Evolutionary conservation across 1,284 basidiomycete species (phyloP).

Genomic region (Xerocomus amazonicus): DNA sequence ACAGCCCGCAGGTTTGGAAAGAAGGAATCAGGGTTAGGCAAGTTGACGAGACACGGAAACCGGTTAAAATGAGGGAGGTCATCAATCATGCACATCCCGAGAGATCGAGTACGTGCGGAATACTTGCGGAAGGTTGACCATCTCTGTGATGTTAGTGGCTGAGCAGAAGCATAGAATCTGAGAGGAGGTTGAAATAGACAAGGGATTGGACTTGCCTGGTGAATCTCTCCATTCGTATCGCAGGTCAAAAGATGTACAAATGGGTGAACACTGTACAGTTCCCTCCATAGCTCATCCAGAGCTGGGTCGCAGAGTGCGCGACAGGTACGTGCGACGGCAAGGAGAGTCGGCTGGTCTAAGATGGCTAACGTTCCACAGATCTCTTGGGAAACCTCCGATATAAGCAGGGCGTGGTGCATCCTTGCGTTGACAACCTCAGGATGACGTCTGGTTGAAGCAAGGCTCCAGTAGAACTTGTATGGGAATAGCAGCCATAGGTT

Average conservation of each 20-base stretch:
- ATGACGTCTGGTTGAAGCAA: neutral
- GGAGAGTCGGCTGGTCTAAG: constrained; percentile 15
- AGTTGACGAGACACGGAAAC: constrained; percentile 15
- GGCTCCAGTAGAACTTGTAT: neutral
- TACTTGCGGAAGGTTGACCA: constrained; percentile 24
- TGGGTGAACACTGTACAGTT: constrained; percentile 21
- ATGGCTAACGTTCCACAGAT: constrained; percentile 11
- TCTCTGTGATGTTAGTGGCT: constrained; percentile 3
- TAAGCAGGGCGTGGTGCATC: constrained; percentile 27
- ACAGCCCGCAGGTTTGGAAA: constrained; percentile 24
- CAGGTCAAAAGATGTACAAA: constrained; percentile 21
- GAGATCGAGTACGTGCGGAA: constrained; percentile 20
- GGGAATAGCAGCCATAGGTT: constrained; percentile 10
- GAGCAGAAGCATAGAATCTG: neutral
- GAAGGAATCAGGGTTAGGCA: constrained; percentile 15
- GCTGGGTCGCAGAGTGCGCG: constrained; percentile 22
- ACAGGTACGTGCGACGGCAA: constrained; percentile 24
- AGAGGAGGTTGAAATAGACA: neutral
- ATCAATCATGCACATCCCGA: constrained; percentile 21
- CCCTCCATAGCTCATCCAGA: constrained; percentile 26
- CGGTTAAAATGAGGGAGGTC: neutral
- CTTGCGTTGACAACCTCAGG: neutral
- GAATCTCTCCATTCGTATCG: neutral
- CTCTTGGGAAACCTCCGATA: constrained; percentile 20
- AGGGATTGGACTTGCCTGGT: constrained; percentile 11